Percentiles rank a stretch among this genome's conserved stretches.
Conservation (phyloP, 2,329 filamentous ascomycete species). For the Lasiodiplodia gonubiensis region DNA sequence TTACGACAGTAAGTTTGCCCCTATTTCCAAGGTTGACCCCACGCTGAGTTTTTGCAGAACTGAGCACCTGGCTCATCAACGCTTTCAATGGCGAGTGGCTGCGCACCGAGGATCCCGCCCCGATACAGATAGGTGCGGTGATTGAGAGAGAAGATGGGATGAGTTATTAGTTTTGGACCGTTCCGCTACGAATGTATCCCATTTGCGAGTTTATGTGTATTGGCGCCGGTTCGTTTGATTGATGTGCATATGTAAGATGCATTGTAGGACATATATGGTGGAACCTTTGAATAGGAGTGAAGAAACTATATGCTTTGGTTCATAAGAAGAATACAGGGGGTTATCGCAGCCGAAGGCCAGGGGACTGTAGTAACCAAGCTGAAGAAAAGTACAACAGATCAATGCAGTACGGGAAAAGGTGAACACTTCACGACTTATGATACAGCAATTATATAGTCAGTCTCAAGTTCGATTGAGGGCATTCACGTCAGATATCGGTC, state of each 20-base stretch:
- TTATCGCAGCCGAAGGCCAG: no score
- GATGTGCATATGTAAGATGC: background rate
- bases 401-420: no score
- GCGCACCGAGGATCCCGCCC: slow-evolving; percentile 59
- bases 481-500: background rate
- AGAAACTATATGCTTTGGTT: background rate
- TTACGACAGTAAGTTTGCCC: slow-evolving; percentile 77
- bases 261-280: background rate
- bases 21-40: background rate
- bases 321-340: background rate
- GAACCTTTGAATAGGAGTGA: background rate
- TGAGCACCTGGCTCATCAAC: slow-evolving; percentile 91
- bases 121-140: slow-evolving; percentile 35
- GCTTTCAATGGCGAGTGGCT: slow-evolving; percentile 98
- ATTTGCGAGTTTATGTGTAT: background rate
- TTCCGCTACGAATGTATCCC: background rate
- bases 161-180: background rate
- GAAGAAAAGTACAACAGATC: no score
- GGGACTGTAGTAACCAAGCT: no score
- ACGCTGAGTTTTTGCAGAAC: slow-evolving; percentile 56
- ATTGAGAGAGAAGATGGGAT: background rate
- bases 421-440: no score
- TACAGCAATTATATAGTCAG: no score
- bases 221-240: background rate
- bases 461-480: no score